These are phyloP conservation scores for Teratosphaeria epicoccoides DNA, from an alignment of 2,329 filamentous ascomycete species.

Conservation along the genomic window DNA sequence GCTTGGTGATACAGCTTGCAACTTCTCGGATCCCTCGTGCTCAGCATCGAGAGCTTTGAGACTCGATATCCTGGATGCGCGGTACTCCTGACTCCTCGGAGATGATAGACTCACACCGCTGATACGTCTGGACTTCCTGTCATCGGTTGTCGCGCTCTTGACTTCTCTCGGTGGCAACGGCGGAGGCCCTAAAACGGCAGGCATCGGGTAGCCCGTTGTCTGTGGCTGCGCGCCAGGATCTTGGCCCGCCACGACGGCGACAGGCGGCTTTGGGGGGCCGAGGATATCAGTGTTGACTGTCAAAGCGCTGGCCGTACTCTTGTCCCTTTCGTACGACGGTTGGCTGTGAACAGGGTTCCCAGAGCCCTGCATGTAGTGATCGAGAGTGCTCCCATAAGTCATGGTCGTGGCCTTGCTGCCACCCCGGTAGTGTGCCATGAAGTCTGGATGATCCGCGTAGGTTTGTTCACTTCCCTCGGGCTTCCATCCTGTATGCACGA, in stretches of 20 bases:
- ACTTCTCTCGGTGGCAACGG: constrained; percentile 2
- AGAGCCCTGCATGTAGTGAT: not conserved
- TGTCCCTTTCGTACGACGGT: not conserved
- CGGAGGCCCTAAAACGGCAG: constrained; percentile 6
- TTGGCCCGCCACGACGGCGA: constrained; percentile 2
- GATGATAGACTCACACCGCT: not conserved
- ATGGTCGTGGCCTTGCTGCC: not conserved
- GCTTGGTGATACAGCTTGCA: not conserved
- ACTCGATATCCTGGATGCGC: not conserved
- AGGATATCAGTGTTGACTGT: not conserved
- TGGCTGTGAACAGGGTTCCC: not conserved
- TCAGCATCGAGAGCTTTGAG: not conserved
- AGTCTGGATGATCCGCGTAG: constrained; percentile 22
- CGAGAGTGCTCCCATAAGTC: not conserved
- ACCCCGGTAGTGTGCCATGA: constrained; percentile 12
- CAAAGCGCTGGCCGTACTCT: not conserved
- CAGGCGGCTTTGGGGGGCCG: not conserved
- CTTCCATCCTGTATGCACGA: constrained; percentile 9
- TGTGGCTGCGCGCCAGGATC: constrained; percentile 15
- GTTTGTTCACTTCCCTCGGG: constrained; percentile 13
- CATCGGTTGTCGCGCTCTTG: not conserved
- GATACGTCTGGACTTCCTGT: not conserved
- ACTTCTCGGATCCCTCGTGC: not conserved
- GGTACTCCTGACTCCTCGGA: not conserved
- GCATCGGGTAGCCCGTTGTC: constrained; percentile 9